Percentiles rank a stretch among this genome's conserved stretches.
Conservation (phyloP, 345 rosid species). For the Anacardium occidentale region DNA sequence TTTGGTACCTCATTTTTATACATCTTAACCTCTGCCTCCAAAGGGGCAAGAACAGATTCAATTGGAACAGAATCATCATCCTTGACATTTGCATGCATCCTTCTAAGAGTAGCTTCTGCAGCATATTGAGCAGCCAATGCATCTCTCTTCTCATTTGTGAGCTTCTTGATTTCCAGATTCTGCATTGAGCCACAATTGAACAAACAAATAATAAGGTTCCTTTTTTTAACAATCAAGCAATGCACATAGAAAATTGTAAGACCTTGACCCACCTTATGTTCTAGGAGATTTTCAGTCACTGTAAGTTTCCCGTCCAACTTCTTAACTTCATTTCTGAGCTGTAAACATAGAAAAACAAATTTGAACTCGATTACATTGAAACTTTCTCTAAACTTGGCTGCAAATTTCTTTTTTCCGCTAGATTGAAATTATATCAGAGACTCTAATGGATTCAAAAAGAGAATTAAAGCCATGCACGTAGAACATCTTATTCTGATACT, state of each 20-base stretch:
- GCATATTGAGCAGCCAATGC: slow-evolving; percentile 89
- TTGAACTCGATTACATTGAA: not conserved
- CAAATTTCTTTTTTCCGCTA: not conserved
- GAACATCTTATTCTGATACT: not conserved
- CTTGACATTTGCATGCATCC: slow-evolving; percentile 63
- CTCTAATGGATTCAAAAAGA: too few species aligned
- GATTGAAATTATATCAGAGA: not conserved
- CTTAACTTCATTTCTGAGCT: slow-evolving; percentile 51
- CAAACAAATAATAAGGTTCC: slow-evolving; percentile 9
- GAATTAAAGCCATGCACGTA: not conserved
- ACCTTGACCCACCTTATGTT: slow-evolving; percentile 53
- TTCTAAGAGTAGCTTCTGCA: slow-evolving; percentile 80
- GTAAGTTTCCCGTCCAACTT: slow-evolving; percentile 57
- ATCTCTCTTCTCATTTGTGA: slow-evolving; percentile 64
- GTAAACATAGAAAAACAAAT: slow-evolving; percentile 25
- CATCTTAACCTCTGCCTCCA: slow-evolving; percentile 78
- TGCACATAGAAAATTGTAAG: not conserved
- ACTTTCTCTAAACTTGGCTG: not conserved
- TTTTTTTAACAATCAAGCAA: slow-evolving; percentile 4
- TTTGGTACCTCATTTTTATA: slow-evolving; percentile 64
- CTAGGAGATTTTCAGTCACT: slow-evolving; percentile 50
- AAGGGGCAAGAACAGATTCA: slow-evolving; percentile 73
- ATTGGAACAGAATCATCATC: slow-evolving; percentile 66
- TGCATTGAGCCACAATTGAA: slow-evolving; percentile 26
- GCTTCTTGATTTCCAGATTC: slow-evolving; percentile 78